Evolutionary conservation across 2,329 filamentous ascomycete species (phyloP), one percentile per base, ranked within the genome.

Genomic region (Fusarium solani-melongenae): DNA sequence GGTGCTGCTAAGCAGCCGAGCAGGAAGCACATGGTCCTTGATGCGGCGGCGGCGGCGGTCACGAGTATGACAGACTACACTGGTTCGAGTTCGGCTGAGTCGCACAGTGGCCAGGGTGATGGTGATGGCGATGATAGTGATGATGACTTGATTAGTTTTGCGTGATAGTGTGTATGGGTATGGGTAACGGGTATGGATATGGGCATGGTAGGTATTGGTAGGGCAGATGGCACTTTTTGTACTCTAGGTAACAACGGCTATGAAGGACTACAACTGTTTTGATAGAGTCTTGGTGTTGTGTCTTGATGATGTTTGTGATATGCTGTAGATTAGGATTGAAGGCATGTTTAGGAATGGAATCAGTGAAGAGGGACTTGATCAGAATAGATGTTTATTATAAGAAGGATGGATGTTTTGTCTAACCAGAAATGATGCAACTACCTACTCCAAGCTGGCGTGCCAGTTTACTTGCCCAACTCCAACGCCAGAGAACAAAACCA

Each of bases 91-190:
- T 29, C 44, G 12, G 61, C 29, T 20, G 46, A 31, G 46, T 51
- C 46, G 10, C 24, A 29, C 10, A 29, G 27, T 51, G 17, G 24
- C 11, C 24, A 51, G 46, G 17, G 46, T 8, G 46, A 31, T 49
- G 24, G 22, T 11, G 70, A 58, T 9, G 58, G 55, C 22, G 11
- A 24, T 22, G 70, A 58, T 9, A 53, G 55, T n/a, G 11, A 24
- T 22, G 44, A 34, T 17, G 70, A 74, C 39, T 33, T 74, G 11
- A 71, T 74, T 49, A 60, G 41, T 36, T 73, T 74, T 53, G 68
- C 73, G 3, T 62, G 20, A 69, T 64, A 17, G 14, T 12, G 8
- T 5, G 15, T 49, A 29, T 49, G 44, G 41, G 41, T 14, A 46
- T 24, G 41, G 20, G 46, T 14, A 44, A 49, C 11, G 41, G 41